phyloP scores from a whole-genome alignment of 495 filamentous ascomycete genomes.

The Penicillium desertorum region DNA sequence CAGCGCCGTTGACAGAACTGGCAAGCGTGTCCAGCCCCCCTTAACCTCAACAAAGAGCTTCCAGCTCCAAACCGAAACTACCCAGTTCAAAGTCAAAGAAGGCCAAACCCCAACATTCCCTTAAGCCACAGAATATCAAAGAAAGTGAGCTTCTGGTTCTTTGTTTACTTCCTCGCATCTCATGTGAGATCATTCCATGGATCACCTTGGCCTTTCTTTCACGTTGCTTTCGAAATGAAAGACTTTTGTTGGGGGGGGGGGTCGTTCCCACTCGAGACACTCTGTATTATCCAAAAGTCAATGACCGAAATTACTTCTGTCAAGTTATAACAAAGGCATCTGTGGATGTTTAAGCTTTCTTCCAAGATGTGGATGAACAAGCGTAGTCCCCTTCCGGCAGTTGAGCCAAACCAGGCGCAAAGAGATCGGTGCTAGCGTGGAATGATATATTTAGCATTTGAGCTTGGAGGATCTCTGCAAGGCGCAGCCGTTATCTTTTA shows the following conservation, averaged over 20 bases:
- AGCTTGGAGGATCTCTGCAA: too few species aligned
- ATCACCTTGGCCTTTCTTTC: background rate
- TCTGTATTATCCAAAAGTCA: background rate
- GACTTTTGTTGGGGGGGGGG: too few species aligned
- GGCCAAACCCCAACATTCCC: background rate
- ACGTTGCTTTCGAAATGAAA: background rate
- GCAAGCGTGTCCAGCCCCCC: background rate
- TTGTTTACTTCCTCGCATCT: background rate
- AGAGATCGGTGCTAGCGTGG: background rate
- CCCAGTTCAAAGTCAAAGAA: background rate
- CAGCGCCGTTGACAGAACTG: background rate
- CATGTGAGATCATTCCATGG: background rate
- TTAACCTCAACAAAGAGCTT: background rate
- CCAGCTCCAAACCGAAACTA: background rate
- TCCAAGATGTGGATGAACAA: too few species aligned
- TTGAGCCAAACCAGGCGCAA: too few species aligned
- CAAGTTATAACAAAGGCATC: background rate
- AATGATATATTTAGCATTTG: background rate
- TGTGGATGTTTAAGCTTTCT: too few species aligned
- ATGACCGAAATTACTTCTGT: background rate
- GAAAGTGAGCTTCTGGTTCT: background rate
- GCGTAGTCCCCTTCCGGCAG: too few species aligned
- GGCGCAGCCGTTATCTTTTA: too few species aligned
- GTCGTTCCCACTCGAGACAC: background rate
- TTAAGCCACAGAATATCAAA: background rate